Conservation (phyloP, 352 stramenopile species). For the Globisporangium nagaii region DNA sequence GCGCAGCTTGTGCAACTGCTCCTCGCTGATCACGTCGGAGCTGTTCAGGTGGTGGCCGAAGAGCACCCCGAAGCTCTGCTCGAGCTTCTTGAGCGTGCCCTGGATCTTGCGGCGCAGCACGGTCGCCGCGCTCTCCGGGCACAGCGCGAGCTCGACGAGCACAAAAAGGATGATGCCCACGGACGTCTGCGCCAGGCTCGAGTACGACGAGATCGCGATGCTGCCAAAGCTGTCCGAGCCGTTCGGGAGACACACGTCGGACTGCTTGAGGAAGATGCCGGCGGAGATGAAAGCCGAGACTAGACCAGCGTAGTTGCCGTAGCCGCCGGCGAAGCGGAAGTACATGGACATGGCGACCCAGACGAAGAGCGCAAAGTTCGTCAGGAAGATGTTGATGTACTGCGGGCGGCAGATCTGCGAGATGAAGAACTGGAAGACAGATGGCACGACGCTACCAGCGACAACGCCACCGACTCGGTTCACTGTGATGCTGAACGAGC, state of each 20-base stretch:
- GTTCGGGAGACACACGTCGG: constrained; percentile 41
- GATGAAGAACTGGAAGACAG: constrained; percentile 50
- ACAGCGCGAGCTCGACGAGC: constrained; percentile 59
- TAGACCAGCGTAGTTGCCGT: constrained; percentile 47
- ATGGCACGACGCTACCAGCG: constrained; percentile 39
- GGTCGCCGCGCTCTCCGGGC: constrained; percentile 53
- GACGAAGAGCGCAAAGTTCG: constrained; percentile 39
- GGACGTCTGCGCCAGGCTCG: constrained; percentile 67
- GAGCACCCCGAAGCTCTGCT: constrained; percentile 55
- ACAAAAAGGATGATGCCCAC: constrained; percentile 78
- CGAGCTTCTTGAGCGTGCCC: constrained; percentile 53
- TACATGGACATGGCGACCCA: constrained; percentile 65
- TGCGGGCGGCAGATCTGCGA: constrained; percentile 22
- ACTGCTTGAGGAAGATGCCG: constrained; percentile 55
- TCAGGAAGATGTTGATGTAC: constrained; percentile 29
- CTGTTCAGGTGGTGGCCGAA: constrained; percentile 67
- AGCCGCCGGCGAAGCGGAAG: constrained; percentile 51
- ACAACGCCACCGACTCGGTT: constrained; percentile 45
- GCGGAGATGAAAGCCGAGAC: constrained; percentile 66
- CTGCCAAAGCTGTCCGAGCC: constrained; percentile 28
- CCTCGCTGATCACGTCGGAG: constrained; percentile 39
- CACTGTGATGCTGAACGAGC: constrained; percentile 46
- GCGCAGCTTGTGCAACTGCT: constrained; percentile 43
- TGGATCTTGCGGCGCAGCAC: constrained; percentile 72
- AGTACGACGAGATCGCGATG: constrained; percentile 72